These are phyloP conservation scores for Pogostemon cablin DNA, from an alignment of 257 asterid genomes.

Conservation along the genomic window DNA sequence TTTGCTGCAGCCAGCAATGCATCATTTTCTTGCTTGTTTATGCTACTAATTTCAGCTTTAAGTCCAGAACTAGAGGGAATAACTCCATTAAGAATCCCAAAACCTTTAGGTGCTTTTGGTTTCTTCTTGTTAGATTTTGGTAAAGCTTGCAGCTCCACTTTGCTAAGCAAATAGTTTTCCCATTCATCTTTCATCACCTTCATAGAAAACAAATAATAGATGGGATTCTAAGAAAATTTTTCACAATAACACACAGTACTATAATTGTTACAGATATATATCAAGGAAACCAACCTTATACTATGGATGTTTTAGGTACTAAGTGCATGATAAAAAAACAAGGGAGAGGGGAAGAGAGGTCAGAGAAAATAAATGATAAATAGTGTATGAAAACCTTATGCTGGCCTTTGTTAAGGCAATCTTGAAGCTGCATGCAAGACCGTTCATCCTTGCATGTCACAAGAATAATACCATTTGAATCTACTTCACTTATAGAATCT, in stretches of 20 bases:
- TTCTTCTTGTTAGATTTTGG: slow-evolving; percentile 83
- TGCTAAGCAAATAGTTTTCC: slow-evolving; percentile 90
- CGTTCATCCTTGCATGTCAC: slow-evolving; percentile 95
- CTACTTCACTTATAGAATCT: too few species aligned
- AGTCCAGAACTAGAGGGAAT: slow-evolving; percentile 63
- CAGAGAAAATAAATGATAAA: slow-evolving; percentile 8
- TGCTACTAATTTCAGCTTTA: slow-evolving; percentile 74
- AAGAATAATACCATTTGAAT: slow-evolving; percentile 64
- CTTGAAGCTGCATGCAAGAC: slow-evolving; percentile 92
- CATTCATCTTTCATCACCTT: slow-evolving; percentile 95
- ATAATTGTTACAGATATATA: background rate
- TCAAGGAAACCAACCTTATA: slow-evolving; percentile 12
- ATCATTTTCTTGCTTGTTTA: slow-evolving; percentile 85
- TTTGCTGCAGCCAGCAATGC: slow-evolving; percentile 85
- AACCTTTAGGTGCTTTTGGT: slow-evolving; percentile 77
- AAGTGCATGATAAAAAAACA: background rate
- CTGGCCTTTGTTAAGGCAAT: slow-evolving; percentile 70
- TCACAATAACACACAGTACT: background rate
- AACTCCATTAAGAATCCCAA: slow-evolving; percentile 87
- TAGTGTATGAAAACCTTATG: slow-evolving; percentile 57
- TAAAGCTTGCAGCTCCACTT: slow-evolving; percentile 86
- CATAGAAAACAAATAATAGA: slow-evolving; percentile 21
- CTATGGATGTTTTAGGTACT: slow-evolving; percentile 4
- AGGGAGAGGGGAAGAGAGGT: slow-evolving; percentile 15
- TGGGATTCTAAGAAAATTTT: slow-evolving; percentile 24